Conservation (phyloP, 73 alveolate species). For the Symbiodinium pilosum region DNA sequence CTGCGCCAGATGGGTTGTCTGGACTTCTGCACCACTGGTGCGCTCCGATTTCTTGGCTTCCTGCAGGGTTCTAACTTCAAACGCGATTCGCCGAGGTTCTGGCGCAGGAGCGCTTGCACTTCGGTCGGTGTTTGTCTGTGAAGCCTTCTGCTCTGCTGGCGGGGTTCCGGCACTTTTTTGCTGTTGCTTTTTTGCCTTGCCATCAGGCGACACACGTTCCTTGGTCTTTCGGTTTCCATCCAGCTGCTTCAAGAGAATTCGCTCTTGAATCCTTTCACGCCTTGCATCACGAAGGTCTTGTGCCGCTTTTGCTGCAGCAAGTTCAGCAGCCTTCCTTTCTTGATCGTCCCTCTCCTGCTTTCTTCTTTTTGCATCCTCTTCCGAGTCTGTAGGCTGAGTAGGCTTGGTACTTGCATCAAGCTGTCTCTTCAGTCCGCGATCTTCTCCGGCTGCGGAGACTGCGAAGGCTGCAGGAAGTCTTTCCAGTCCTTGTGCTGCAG, state of each 20-base stretch:
- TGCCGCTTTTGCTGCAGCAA: not conserved
- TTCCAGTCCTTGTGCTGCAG: no score
- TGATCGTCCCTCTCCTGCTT: not conserved
- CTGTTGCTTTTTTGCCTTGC: not conserved
- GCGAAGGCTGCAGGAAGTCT: no score
- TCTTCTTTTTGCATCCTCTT: not conserved
- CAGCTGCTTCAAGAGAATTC: not conserved
- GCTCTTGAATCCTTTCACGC: conserved; percentile 1
- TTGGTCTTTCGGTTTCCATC: not conserved
- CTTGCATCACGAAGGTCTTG: not conserved
- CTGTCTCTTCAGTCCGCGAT: not conserved
- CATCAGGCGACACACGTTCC: not conserved
- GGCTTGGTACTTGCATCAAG: not conserved
- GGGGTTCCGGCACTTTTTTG: no score
- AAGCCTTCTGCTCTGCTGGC: not conserved
- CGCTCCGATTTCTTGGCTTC: not conserved
- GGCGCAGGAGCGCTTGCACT: not conserved
- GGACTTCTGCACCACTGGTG: not conserved
- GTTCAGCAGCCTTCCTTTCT: not conserved
- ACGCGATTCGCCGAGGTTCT: not conserved
- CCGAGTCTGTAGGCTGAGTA: not conserved
- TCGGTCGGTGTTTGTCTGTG: not conserved
- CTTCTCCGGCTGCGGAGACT: not conserved
- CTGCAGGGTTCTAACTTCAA: not conserved
- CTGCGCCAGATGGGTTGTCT: not conserved